Evolutionary conservation across 805 yeast species (phyloP).

Genomic region (Grigorovia transvaalensis): DNA sequence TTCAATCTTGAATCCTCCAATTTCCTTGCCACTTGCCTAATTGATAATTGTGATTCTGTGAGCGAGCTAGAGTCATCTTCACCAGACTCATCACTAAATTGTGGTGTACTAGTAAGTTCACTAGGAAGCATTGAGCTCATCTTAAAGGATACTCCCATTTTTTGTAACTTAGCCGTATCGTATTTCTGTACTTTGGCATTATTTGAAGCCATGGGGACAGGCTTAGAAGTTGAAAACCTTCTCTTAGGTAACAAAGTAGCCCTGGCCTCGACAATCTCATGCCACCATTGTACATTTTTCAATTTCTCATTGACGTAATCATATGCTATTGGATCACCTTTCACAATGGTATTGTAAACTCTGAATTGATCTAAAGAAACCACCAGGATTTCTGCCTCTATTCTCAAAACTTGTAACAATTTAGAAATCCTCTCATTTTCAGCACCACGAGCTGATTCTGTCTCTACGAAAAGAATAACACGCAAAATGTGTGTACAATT

Average conservation of each 20-base stretch:
- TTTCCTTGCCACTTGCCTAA: conserved; percentile 7
- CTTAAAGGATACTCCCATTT: conserved; percentile 66
- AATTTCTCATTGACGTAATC: conserved; percentile 43
- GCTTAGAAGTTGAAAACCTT: conserved; percentile 25
- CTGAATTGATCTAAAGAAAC: conserved; percentile 50
- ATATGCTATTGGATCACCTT: conserved; percentile 42
- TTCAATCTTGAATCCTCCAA: background rate
- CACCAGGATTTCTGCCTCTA: conserved; percentile 71
- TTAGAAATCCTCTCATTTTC: conserved; percentile 55
- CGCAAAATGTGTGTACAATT: conserved; percentile 61
- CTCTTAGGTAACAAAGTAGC: conserved; percentile 20
- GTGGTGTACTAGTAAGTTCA: conserved; percentile 20
- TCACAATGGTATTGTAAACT: conserved; percentile 65
- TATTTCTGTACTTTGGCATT: conserved; percentile 19
- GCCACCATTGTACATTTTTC: conserved; percentile 80
- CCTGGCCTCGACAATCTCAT: conserved; percentile 51
- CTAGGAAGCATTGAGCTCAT: conserved; percentile 55
- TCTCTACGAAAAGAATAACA: conserved; percentile 85
- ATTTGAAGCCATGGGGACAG: conserved; percentile 16
- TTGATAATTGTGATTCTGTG: conserved; percentile 7
- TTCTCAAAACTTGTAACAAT: conserved; percentile 66
- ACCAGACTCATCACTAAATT: conserved; percentile 21
- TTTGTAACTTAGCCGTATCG: conserved; percentile 54
- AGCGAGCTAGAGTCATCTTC: conserved; percentile 21
- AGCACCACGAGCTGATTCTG: conserved; percentile 53